Base-by-base conservation (phyloP, 352 stramenopile genomes). In the Globisporangium nagaii region DNA sequence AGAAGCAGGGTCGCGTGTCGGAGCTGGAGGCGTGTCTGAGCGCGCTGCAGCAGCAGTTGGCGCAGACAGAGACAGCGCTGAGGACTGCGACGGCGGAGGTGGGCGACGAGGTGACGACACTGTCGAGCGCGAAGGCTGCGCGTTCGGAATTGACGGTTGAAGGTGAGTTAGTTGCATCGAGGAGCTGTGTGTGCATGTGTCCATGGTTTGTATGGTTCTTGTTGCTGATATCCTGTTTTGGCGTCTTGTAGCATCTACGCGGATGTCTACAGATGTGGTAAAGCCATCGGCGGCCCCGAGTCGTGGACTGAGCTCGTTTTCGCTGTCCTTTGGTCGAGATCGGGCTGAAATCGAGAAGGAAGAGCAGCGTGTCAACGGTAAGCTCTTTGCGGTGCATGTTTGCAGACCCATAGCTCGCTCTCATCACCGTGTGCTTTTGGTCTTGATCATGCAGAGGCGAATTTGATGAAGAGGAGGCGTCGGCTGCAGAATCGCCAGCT, bases 331-430 rank as follows among this genome's bases (percentile, higher is more conserved):
- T 34, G 54, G 49, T 19, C 53, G 65, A 35, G 68, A 77, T 54
- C 62, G 58, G 43, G 46, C 44, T 27, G 62, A 72, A 46, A 56
- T 75, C 2, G 66, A 72, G 42, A 55, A 65, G 2, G 66, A 72
- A 44, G 54, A 75, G 15, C 63, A 59, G 15, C 65, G 60, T 37
- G 62, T 63, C 17, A 75, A 74, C 49, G 69, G 69, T 78, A 45
- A 10, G 42, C n/a, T n/a, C n/a, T n/a, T n/a, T n/a, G n/a, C n/a
- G n/a, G n/a, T n/a, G n/a, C n/a, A n/a, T n/a, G n/a, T n/a, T n/a
- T n/a, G n/a, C n/a, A n/a, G n/a, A n/a, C n/a, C n/a, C n/a, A n/a
- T n/a, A n/a, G n/a, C n/a, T n/a, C n/a, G n/a, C n/a, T n/a, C n/a
- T n/a, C n/a, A n/a, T n/a, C n/a, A n/a, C n/a, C n/a, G n/a, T n/a